A percentile compares a stretch with the other conserved stretches of the same genome.
These are phyloP conservation scores for Solanum tacnaense DNA, from an alignment of 257 asterid species.

Conservation along the genomic window DNA sequence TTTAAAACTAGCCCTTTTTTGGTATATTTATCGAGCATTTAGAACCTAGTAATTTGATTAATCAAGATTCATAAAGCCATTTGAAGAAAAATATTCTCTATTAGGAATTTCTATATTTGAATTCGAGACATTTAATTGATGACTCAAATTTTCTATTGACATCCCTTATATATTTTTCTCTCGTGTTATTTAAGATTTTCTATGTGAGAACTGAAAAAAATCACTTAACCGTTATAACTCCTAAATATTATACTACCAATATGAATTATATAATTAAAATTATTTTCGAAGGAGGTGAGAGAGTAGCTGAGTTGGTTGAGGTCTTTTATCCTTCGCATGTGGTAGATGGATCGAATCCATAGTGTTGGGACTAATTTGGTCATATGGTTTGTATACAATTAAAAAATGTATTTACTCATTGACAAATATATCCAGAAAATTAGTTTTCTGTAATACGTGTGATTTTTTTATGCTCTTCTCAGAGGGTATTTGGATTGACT, in stretches of 20 bases:
- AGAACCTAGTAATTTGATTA: too few species aligned
- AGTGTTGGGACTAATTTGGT: not conserved
- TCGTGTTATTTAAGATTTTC: not conserved
- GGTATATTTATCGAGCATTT: not conserved
- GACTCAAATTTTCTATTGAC: not conserved
- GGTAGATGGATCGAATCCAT: not conserved
- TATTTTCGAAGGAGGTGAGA: not conserved
- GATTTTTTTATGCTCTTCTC: not conserved
- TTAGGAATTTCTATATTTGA: too few species aligned
- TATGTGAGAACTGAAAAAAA: too few species aligned
- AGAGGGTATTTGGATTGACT: too few species aligned
- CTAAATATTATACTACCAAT: too few species aligned
- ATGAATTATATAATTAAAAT: too few species aligned
- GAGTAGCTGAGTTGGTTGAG: not conserved
- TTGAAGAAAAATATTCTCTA: too few species aligned
- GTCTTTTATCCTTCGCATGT: not conserved
- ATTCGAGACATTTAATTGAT: too few species aligned
- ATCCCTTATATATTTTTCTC: accelerated
- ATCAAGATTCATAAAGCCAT: too few species aligned
- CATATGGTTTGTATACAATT: not conserved
- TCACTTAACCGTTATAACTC: too few species aligned
- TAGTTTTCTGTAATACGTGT: not conserved
- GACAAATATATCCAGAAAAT: not conserved
- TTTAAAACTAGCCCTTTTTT: too few species aligned
- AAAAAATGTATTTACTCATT: not conserved